Conservation (phyloP, 2,329 filamentous ascomycete species). For the Xylariaceae sp. region DNA sequence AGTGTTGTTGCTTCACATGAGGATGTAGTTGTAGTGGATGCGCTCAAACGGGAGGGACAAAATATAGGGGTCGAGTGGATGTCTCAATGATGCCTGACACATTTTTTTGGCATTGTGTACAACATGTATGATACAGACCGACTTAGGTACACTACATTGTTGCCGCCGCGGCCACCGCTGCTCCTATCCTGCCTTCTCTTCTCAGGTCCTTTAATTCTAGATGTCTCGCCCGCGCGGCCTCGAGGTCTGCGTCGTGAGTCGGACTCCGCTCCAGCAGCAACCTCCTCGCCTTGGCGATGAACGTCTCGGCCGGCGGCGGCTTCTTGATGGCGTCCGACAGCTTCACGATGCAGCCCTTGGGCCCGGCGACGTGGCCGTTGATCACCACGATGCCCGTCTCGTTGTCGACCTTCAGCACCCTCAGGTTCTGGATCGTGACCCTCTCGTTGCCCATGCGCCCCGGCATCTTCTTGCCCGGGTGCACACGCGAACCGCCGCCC, state of each 20-base stretch:
- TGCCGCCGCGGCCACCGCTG: slow-evolving; percentile 31
- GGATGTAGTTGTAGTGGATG: neutral
- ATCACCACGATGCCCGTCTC: slow-evolving; percentile 87
- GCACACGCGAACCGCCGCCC: slow-evolving; percentile 87
- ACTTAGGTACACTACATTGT: slow-evolving; percentile 13
- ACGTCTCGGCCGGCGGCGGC: slow-evolving; percentile 54
- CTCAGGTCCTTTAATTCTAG: slow-evolving; percentile 56
- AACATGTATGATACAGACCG: slow-evolving; percentile 35
- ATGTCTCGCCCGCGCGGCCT: slow-evolving; percentile 54
- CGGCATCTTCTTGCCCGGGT: slow-evolving; percentile 97
- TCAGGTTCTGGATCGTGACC: slow-evolving; percentile 89
- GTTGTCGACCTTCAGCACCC: slow-evolving; percentile 83
- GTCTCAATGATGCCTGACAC: slow-evolving; percentile 1
- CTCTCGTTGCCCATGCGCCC: slow-evolving; percentile 91
- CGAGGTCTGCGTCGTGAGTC: slow-evolving; percentile 48
- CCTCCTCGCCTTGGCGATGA: slow-evolving; percentile 50
- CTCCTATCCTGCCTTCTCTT: slow-evolving; percentile 45
- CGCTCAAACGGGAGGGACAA: too few species aligned
- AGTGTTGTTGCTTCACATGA: neutral
- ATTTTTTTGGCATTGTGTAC: slow-evolving; percentile 29
- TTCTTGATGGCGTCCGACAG: slow-evolving; percentile 93
- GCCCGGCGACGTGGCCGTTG: slow-evolving; percentile 83
- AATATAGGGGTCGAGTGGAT: neutral
- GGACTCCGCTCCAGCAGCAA: slow-evolving; percentile 51
- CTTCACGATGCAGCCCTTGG: slow-evolving; percentile 82